A percentile compares a stretch with the other conserved stretches of the same genome.
Conservation (phyloP, 768 basidiomycete genomes). For the Trametes punicea region DNA sequence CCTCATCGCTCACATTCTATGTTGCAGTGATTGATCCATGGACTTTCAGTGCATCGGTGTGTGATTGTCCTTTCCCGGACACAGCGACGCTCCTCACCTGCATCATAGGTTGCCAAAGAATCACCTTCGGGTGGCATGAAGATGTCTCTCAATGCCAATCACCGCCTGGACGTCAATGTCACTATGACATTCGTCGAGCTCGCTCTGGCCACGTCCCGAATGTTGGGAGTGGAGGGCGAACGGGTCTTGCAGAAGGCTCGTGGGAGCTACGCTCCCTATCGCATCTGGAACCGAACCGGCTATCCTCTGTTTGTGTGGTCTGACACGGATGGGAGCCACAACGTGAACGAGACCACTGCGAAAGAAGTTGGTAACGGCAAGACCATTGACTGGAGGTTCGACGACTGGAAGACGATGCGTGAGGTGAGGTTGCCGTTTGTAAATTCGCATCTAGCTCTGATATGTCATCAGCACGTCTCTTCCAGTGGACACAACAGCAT, state of each 20-base stretch:
- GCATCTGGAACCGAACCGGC: constrained; percentile 88
- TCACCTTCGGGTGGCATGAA: constrained; percentile 48
- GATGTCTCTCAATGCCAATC: constrained; percentile 65
- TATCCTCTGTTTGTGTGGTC: constrained; percentile 84
- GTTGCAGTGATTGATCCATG: constrained; percentile 88
- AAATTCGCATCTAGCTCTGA: neutral
- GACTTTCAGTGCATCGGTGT: constrained; percentile 75
- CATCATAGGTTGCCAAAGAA: constrained; percentile 51
- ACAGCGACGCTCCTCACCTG: neutral
- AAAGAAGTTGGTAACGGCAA: constrained; percentile 71
- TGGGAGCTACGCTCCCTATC: constrained; percentile 91
- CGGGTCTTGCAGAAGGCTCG: constrained; percentile 70
- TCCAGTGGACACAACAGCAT: constrained; percentile 76
- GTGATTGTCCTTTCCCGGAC: constrained; percentile 9
- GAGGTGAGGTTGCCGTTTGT: constrained; percentile 53
- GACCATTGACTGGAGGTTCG: constrained; percentile 91
- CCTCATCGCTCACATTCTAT: neutral
- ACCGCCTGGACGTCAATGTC: constrained; percentile 87
- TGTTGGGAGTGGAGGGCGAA: constrained; percentile 74
- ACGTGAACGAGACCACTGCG: constrained; percentile 44
- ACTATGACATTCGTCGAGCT: constrained; percentile 90
- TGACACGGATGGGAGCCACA: constrained; percentile 57
- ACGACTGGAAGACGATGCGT: constrained; percentile 91
- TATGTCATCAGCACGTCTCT: constrained; percentile 36
- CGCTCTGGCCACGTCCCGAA: constrained; percentile 64